Percentiles rank a stretch among this genome's conserved stretches.
phyloP scores from a whole-genome alignment of 345 rosid genomes.

The Psidium friedrichsthalianum region DNA sequence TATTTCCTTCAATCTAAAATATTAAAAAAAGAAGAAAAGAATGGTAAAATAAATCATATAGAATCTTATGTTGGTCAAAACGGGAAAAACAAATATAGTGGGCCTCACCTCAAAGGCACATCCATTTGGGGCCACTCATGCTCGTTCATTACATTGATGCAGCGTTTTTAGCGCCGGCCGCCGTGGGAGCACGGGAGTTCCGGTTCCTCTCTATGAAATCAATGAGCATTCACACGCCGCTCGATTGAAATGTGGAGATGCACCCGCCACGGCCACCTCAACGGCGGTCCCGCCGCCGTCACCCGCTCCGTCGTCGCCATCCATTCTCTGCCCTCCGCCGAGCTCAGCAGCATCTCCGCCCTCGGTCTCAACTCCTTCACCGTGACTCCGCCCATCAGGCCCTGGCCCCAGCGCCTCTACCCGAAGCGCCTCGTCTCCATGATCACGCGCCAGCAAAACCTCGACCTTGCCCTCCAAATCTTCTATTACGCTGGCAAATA shows the following conservation, averaged over 20 bases:
- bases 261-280: not conserved
- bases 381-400: conserved; percentile 68
- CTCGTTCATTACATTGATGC: too few species aligned
- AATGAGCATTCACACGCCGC: not conserved
- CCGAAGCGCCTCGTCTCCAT: conserved; percentile 67
- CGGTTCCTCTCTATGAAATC: too few species aligned
- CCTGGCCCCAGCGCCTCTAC: conserved; percentile 75
- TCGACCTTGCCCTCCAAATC: conserved; percentile 81
- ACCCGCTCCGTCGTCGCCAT: not conserved
- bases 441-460: conserved; percentile 70
- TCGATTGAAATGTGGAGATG: not conserved
- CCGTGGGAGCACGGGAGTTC: too few species aligned
- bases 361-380: conserved; percentile 21
- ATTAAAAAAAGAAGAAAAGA: too few species aligned
- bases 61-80: too few species aligned
- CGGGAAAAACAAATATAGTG: too few species aligned
- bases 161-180: too few species aligned
- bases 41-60: too few species aligned
- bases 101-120: too few species aligned
- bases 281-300: not conserved
- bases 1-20: too few species aligned
- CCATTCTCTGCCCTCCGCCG: not conserved
- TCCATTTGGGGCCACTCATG: too few species aligned
- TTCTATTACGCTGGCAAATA: conserved; percentile 72
- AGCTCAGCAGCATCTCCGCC: not conserved